These are phyloP conservation scores for Salvia sclarea DNA, from an alignment of 305 asterid genomes.

Conservation along the genomic window DNA sequence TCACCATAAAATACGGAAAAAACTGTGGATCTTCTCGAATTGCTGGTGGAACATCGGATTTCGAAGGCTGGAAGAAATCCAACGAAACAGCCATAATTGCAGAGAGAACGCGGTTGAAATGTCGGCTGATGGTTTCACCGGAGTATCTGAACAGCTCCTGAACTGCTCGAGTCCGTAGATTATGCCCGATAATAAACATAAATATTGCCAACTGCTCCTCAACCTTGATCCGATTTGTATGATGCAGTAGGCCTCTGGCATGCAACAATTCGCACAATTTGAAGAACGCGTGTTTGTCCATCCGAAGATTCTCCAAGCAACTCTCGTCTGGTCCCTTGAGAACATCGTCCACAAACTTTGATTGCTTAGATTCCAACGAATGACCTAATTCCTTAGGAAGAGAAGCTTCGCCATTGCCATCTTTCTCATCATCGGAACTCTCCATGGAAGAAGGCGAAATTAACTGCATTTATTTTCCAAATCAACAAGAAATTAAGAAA, in stretches of 20 bases:
- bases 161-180: slow-evolving; percentile 51
- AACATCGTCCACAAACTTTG: slow-evolving; percentile 45
- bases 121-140: slow-evolving; percentile 52
- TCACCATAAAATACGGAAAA: slow-evolving; percentile 48
- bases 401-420: slow-evolving; percentile 24
- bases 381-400: slow-evolving; percentile 32
- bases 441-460: slow-evolving; percentile 31
- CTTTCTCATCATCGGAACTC: slow-evolving; percentile 44
- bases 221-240: slow-evolving; percentile 48
- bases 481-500: not conserved
- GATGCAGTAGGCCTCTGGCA: slow-evolving; percentile 42
- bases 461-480: slow-evolving; percentile 31
- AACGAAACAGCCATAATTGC: slow-evolving; percentile 42
- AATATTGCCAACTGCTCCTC: slow-evolving; percentile 53
- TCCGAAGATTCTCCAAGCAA: slow-evolving; percentile 48
- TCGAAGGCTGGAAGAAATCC: slow-evolving; percentile 43
- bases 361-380: slow-evolving; percentile 24
- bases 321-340: slow-evolving; percentile 41
- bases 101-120: slow-evolving; percentile 49
- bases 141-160: slow-evolving; percentile 52
- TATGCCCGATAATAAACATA: slow-evolving; percentile 53
- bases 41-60: slow-evolving; percentile 39
- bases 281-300: slow-evolving; percentile 43
- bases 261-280: slow-evolving; percentile 43
- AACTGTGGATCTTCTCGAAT: slow-evolving; percentile 41